Conservation (phyloP, 2,329 filamentous ascomycete species). For the Cadophora luteo-olivacea region DNA sequence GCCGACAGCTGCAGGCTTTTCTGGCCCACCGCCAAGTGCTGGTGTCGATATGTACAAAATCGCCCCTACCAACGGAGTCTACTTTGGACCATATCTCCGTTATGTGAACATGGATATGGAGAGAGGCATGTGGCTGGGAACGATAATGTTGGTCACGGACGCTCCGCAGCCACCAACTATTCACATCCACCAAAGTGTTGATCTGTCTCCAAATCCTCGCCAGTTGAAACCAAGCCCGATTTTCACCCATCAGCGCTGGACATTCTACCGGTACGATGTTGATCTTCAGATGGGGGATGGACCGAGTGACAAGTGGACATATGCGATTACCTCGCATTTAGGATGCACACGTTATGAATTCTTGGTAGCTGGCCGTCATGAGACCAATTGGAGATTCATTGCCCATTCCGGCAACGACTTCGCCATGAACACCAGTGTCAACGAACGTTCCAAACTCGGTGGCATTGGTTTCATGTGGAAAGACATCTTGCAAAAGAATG, state of each 20-base stretch:
- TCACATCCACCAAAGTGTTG: constrained; percentile 88
- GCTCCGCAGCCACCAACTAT: constrained; percentile 92
- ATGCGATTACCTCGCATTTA: constrained; percentile 94
- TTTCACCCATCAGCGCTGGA: constrained; percentile 89
- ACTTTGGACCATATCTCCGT: constrained; percentile 94
- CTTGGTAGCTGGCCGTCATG: constrained; percentile 85
- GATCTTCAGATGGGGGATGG: constrained; percentile 88
- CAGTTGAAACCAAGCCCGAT: constrained; percentile 85
- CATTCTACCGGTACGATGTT: constrained; percentile 93
- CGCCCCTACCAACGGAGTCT: constrained; percentile 92
- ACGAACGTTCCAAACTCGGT: constrained; percentile 83
- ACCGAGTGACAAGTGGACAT: constrained; percentile 88
- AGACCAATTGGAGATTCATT: constrained; percentile 94
- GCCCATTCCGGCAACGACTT: constrained; percentile 98
- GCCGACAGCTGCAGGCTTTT: constrained; percentile 81
- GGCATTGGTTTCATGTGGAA: constrained; percentile 98
- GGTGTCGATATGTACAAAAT: constrained; percentile 96
- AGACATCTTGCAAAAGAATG: constrained; percentile 95
- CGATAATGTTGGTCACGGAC: constrained; percentile 92
- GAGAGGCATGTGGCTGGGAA: constrained; percentile 88
- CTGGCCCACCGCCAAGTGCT: constrained; percentile 84
- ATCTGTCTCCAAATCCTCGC: constrained; percentile 90
- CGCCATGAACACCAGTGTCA: constrained; percentile 82
- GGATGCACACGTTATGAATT: constrained; percentile 99
- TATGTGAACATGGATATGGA: constrained; percentile 98